phyloP scores from a whole-genome alignment of 768 basidiomycete species.

The Mycena haematopus region DNA sequence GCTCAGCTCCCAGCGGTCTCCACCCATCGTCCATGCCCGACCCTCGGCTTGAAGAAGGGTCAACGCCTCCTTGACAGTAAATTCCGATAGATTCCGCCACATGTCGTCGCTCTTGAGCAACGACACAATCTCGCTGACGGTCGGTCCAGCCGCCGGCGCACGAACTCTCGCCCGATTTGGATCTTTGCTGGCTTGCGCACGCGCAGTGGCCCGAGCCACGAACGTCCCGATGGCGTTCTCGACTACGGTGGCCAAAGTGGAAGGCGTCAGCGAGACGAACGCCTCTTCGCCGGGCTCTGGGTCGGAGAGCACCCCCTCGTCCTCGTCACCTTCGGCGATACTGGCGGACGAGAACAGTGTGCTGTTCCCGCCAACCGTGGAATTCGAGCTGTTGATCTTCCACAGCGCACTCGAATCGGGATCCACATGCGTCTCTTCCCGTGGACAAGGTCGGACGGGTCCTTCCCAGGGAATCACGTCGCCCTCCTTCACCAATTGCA shows the following conservation, averaged over 20 bases:
- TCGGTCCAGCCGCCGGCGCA: constrained; percentile 6
- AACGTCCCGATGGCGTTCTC: constrained; percentile 51
- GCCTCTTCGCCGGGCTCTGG: constrained; percentile 66
- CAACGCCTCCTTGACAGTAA: constrained; percentile 22
- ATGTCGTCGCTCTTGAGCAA: constrained; percentile 21
- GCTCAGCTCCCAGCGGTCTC: constrained; percentile 17
- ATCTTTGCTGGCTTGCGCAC: not conserved
- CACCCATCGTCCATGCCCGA: constrained; percentile 15
- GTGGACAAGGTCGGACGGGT: constrained; percentile 46
- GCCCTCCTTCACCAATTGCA: constrained; percentile 73
- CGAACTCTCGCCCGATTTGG: not conserved
- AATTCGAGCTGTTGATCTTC: constrained; percentile 47
- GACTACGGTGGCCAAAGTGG: constrained; percentile 55
- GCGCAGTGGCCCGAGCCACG: constrained; percentile 25
- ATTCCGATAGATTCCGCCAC: constrained; percentile 24
- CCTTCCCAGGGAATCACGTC: constrained; percentile 78
- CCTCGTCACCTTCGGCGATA: constrained; percentile 42
- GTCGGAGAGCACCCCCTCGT: constrained; percentile 62
- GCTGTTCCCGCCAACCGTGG: constrained; percentile 35
- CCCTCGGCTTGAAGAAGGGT: constrained; percentile 10
- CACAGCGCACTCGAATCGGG: constrained; percentile 50
- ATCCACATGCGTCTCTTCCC: constrained; percentile 23
- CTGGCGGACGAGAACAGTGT: constrained; percentile 39
- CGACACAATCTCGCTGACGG: constrained; percentile 6
- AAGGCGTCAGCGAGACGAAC: constrained; percentile 66